These are phyloP conservation scores for Salix exigua DNA, from an alignment of 345 rosid genomes.

Conservation along the genomic window DNA sequence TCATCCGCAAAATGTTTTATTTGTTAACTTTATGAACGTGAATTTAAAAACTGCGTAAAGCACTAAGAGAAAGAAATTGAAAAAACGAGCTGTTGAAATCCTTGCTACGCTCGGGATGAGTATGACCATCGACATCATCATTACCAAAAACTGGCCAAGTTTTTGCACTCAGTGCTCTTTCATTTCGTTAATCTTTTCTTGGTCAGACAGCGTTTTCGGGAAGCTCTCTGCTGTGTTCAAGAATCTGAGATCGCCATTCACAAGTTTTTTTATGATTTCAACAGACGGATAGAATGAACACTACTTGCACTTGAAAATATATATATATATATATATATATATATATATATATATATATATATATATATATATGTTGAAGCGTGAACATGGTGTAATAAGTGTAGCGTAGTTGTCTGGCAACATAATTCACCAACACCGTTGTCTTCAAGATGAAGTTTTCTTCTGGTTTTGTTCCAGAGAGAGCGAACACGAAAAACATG, in stretches of 20 bases:
- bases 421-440: not conserved
- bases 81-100: not conserved
- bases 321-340: too few relatives aligned
- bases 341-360: too few relatives aligned
- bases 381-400: not conserved
- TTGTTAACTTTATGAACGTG: not conserved
- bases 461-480: not conserved
- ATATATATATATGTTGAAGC: too few relatives aligned
- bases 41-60: not conserved
- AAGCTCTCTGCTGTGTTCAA: not conserved
- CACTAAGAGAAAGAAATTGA: not conserved
- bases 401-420: not conserved
- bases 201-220: not conserved
- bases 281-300: not conserved
- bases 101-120: not conserved
- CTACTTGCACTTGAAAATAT: too few relatives aligned
- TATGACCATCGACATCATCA: not conserved
- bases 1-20: not conserved
- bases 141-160: not conserved
- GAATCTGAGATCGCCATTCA: not conserved
- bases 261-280: not conserved
- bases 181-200: not conserved
- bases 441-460: constrained; percentile 7
- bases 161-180: not conserved
- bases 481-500: not conserved